These are phyloP conservation scores for Fistulinella staudtii DNA, from an alignment of 1,284 basidiomycete genomes.

Conservation along the genomic window DNA sequence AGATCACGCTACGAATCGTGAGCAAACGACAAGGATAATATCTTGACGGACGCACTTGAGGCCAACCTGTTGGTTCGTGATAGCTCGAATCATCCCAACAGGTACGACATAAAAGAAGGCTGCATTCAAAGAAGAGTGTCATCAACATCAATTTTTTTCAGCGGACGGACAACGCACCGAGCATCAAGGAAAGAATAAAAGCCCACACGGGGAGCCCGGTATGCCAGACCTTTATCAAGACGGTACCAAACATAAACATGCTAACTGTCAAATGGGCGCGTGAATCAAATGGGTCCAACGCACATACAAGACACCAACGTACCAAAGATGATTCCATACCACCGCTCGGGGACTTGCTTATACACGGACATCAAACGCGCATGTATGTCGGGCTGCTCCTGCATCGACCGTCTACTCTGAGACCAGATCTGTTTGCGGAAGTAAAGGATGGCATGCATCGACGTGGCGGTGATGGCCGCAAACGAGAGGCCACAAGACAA, in stretches of 20 bases:
- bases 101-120: slow-evolving; percentile 53
- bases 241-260: slow-evolving; percentile 57
- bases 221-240: slow-evolving; percentile 55
- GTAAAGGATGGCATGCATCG: slow-evolving; percentile 66
- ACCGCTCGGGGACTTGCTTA: slow-evolving; percentile 71
- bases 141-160: neutral
- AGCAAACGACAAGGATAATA: neutral
- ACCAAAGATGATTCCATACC: slow-evolving; percentile 50
- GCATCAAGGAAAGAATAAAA: slow-evolving; percentile 37
- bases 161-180: slow-evolving; percentile 16
- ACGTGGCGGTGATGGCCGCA: slow-evolving; percentile 61
- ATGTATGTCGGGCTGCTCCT: slow-evolving; percentile 73
- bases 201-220: slow-evolving; percentile 57
- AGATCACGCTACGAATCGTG: slow-evolving; percentile 30
- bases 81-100: slow-evolving; percentile 38
- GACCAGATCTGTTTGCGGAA: slow-evolving; percentile 65
- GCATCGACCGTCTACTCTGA: slow-evolving; percentile 48
- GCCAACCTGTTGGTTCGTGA: slow-evolving; percentile 47
- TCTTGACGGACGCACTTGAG: slow-evolving; percentile 32
- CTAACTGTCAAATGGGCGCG: slow-evolving; percentile 17
- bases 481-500: slow-evolving; percentile 70
- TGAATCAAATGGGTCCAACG: neutral
- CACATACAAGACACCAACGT: neutral
- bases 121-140: neutral
- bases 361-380: slow-evolving; percentile 72